Conservation (phyloP, 805 yeast genomes). For the Metschnikowia cerradonensis region DNA sequence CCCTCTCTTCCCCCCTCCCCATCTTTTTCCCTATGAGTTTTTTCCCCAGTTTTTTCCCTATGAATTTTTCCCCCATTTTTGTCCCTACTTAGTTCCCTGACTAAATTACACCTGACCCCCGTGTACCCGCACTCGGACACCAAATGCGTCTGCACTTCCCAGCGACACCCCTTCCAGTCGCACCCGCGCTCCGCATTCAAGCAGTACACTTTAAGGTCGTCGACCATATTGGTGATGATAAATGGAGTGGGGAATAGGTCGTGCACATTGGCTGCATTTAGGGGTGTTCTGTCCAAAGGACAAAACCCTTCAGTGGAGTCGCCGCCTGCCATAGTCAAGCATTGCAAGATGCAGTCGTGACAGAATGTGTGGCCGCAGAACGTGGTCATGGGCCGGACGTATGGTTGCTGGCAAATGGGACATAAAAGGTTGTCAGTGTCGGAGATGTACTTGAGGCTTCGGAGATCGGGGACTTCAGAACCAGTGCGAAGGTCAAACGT, state of each 20-base stretch:
- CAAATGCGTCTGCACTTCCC: slow-evolving; percentile 54
- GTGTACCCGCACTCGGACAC: slow-evolving; percentile 32
- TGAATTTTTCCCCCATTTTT: too few relatives aligned
- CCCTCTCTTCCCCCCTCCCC: not conserved
- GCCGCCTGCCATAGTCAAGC: slow-evolving; percentile 23
- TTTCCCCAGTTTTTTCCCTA: not conserved
- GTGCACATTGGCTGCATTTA: slow-evolving; percentile 30
- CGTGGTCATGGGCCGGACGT: slow-evolving; percentile 58
- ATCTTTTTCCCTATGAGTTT: too few relatives aligned
- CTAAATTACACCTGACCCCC: slow-evolving; percentile 32
- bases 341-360: slow-evolving; percentile 46
- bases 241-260: slow-evolving; percentile 49
- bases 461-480: slow-evolving; percentile 3
- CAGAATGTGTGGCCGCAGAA: slow-evolving; percentile 70
- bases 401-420: slow-evolving; percentile 67
- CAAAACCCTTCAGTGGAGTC: slow-evolving; percentile 27
- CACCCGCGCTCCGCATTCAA: slow-evolving; percentile 53
- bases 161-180: slow-evolving; percentile 51
- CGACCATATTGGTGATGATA: slow-evolving; percentile 54
- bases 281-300: slow-evolving; percentile 57
- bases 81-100: slow-evolving; percentile 7
- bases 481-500: slow-evolving; percentile 1
- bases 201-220: slow-evolving; percentile 57
- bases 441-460: slow-evolving; percentile 2
- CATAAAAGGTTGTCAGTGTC: slow-evolving; percentile 31